Evolutionary conservation across 2,329 filamentous ascomycete species (phyloP), one percentile per base, ranked within the genome.

Genomic region (Epichloe bromicola): DNA sequence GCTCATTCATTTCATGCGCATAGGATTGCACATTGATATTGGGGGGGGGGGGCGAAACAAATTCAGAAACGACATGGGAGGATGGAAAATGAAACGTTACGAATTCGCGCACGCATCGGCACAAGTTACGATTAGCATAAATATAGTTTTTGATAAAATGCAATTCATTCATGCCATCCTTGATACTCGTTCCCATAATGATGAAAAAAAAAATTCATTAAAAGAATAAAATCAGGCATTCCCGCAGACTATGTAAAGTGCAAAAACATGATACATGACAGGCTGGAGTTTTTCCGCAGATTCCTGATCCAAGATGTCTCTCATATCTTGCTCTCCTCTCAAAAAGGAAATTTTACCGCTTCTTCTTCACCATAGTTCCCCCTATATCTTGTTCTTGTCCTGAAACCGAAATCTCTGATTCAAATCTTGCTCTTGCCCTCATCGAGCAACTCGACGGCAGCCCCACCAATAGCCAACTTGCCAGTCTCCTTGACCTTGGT

Each of bases 401-500:
- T 8, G 7, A 30, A 30, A 8, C 8, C 26, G 8, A 8, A 30
- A 10, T 30, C 7, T 30, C 26, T 30, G 2, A 4, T 8, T 39
- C 12, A 48, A 34, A 65, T 61, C 57, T 66, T 65, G 58, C 59
- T 61, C 57, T 62, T 62, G 43, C 52, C 53, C 7, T 53, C 55
- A 7, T 59, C 59, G 30, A 83, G 62, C 58, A 95, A 73, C 74
- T 95, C 88, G 2, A 80, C 88, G 33, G 85, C 89, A 5, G 83
- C 89, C 19, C 85, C 86, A 26, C 80, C 80, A 65, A 95, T 94
- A 54, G 85, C 87, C 60, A 87, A 73, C 78, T 94, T 95, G 61
- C 89, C 89, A 50, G 89, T 95, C 78, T 95, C 89, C 72, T 90
- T 88, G 57, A 95, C 88, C 69, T 82, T 89, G 51, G 80, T 79